Conservation (phyloP, 257 asterid species). For the Haberlea rhodopensis region DNA sequence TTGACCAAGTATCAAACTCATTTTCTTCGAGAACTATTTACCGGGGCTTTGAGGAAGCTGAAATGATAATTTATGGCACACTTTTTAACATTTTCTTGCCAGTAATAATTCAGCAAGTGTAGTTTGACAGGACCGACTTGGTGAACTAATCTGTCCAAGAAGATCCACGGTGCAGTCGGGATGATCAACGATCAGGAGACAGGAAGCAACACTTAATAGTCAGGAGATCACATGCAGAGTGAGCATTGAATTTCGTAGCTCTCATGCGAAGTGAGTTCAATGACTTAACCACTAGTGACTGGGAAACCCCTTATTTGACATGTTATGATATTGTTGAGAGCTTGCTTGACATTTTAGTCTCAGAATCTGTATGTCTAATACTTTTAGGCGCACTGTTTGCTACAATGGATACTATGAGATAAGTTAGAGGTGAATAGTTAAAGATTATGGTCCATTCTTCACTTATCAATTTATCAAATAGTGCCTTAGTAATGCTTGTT, state of each 20-base stretch:
- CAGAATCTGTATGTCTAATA: constrained; percentile 20
- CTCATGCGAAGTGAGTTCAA: constrained; percentile 26
- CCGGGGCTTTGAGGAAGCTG: not conserved
- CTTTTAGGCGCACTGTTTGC: too few species aligned
- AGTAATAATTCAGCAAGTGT: constrained; percentile 1
- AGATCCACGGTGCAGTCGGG: constrained; percentile 42
- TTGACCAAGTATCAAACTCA: not conserved
- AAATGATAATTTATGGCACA: not conserved
- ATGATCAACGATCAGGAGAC: constrained; percentile 25
- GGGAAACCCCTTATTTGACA: constrained; percentile 22
- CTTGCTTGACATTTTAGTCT: constrained; percentile 29
- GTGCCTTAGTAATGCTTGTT: too few species aligned
- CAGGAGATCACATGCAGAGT: constrained; percentile 28
- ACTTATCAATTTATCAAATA: too few species aligned
- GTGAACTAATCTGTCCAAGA: constrained; percentile 49
- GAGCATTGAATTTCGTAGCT: constrained; percentile 27
- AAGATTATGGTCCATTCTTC: too few species aligned
- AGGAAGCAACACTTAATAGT: constrained; percentile 29
- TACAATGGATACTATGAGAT: too few species aligned
- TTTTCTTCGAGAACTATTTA: not conserved
- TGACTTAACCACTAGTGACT: constrained; percentile 44
- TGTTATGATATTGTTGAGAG: constrained; percentile 35
- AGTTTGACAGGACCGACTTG: constrained; percentile 64
- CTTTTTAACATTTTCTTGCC: not conserved
- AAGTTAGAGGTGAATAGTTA: too few species aligned